Conservation (phyloP, 1,284 basidiomycete species). For the Moniliella sp. region DNA sequence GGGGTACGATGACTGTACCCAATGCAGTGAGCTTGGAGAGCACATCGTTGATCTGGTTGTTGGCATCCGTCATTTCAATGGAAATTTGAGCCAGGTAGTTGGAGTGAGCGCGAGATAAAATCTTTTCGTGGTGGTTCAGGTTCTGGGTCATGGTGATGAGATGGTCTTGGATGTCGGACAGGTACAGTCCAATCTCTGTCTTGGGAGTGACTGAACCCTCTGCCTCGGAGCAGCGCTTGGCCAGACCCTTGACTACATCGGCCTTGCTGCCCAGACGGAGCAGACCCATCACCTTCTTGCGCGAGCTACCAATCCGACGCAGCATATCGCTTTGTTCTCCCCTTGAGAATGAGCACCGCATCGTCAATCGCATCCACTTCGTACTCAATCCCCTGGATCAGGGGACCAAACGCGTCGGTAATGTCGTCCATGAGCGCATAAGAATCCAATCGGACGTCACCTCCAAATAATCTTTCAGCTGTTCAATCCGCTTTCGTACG, state of each 20-base stretch:
- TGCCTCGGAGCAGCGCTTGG: no score
- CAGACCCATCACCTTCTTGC: no score
- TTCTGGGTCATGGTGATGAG: slow-evolving; percentile 99
- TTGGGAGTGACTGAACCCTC: no score
- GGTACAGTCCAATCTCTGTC: no score
- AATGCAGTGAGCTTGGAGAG: no score
- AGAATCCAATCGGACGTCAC: slow-evolving; percentile 97
- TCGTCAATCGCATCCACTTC: slow-evolving; percentile 94
- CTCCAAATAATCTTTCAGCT: slow-evolving; percentile 86
- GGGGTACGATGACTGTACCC: slow-evolving; percentile 56
- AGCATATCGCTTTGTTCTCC: no score
- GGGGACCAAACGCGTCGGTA: slow-evolving; percentile 79
- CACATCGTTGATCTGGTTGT: no score
- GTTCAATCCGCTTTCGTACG: slow-evolving; percentile 80
- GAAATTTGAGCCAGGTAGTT: slow-evolving; percentile 44
- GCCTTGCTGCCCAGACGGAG: no score
- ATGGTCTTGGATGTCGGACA: slow-evolving; percentile 75
- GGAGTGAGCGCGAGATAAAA: slow-evolving; percentile 85
- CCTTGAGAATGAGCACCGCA: slow-evolving; percentile 72
- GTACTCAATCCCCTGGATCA: slow-evolving; percentile 89
- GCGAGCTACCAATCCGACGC: no score
- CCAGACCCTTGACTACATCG: no score
- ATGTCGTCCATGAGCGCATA: no score
- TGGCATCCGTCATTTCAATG: no score
- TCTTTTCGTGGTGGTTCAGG: slow-evolving; percentile 44